Evolutionary conservation across 768 basidiomycete genomes (phyloP), one percentile per base, ranked within the genome.

Genomic region (Lepiota brunneoincarnata): DNA sequence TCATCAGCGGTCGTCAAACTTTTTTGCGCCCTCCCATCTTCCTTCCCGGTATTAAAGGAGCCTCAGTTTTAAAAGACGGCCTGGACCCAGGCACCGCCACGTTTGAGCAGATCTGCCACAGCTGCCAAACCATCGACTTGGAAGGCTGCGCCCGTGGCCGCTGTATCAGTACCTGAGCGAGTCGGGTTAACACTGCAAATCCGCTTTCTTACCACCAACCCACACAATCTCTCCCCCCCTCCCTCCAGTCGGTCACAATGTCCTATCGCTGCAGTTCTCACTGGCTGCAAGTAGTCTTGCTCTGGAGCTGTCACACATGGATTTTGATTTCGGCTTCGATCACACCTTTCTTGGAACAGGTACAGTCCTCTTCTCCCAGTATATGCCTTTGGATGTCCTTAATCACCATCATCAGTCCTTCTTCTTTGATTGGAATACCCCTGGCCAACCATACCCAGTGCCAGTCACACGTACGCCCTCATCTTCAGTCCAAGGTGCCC

Each of bases 341-440:
- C 12, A 15, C 61, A 20, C 63, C 63, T 26, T 69, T 61, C 53
- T 53, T 72, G 48, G 60, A 61, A 26, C 71, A 71, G 64, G 70
- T 71, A 49, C 38, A 3, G 52, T 23, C 38, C 26, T 20, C 43
- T 10, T 31, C 26, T 38, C 11, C 31, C 44, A 18, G 20, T 42
- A 4, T 35, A n/a, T 28, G 45, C 23, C 14, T 21, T 10, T 31
- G 31, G 35, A 39, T 21, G 2, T 21, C 51, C 26, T 42, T 40
- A 41, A 23, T 43, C 17, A 41, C 36, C 44, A 20, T 36, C 26
- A 46, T 11, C 54, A 77, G 75, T 72, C 76, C 6, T 79, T 76
- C 59, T 75, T 70, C 61, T 79, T 78, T 61, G 67, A 72, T 62
- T 76, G 72, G 64, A 69, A 71, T 61, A 36, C 51, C 41, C 63